phyloP scores from a whole-genome alignment of 768 basidiomycete species.

The Tylopilus subfusipes region DNA sequence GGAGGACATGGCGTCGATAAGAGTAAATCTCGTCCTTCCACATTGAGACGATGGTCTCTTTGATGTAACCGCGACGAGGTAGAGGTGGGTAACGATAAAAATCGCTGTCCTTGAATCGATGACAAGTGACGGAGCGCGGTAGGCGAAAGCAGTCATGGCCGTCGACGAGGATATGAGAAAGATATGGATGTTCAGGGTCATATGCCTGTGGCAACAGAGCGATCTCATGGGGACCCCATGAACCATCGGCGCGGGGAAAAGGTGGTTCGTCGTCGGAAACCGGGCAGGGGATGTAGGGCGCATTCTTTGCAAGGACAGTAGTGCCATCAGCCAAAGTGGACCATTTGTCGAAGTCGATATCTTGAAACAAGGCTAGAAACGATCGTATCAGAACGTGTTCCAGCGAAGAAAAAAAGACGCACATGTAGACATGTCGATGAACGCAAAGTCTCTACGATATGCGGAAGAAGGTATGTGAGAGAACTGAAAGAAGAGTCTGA shows the following conservation, averaged over 20 bases:
- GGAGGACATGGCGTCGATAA: background rate
- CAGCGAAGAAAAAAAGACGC: background rate
- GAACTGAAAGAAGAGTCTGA: background rate
- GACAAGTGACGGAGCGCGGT: background rate
- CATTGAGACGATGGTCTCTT: accelerated
- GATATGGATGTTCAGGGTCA: background rate
- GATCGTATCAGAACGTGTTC: background rate
- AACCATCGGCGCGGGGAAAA: background rate
- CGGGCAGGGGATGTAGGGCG: background rate
- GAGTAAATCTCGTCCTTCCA: background rate
- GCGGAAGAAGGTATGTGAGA: background rate
- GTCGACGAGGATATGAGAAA: background rate
- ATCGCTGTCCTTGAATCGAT: background rate
- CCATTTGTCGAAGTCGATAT: background rate
- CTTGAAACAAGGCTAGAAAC: background rate
- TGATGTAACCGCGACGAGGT: background rate
- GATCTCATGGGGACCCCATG: conserved; percentile 1
- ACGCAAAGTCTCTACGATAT: no score
- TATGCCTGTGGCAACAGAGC: background rate
- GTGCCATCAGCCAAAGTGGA: background rate
- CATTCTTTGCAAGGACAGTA: background rate
- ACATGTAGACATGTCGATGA: background rate
- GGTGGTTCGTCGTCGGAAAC: background rate
- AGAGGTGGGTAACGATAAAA: background rate
- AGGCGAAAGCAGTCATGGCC: background rate